Percentiles rank a stretch among this genome's conserved stretches.
phyloP scores from a whole-genome alignment of 345 rosid species.

The Lagerstroemia speciosa region DNA sequence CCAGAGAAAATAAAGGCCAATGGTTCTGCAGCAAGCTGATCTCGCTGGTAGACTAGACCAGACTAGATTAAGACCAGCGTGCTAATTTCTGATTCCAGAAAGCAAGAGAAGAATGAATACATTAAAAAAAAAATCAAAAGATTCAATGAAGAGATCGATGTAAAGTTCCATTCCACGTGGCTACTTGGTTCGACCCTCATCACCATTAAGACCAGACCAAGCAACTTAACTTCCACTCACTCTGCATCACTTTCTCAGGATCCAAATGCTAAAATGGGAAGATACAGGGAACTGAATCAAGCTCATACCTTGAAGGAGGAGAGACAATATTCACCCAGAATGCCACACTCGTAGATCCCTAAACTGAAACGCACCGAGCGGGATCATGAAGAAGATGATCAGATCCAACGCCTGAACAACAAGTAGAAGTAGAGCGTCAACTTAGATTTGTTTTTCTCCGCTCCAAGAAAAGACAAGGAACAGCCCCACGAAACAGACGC shows the following conservation, averaged over 20 bases:
- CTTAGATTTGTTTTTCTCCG: slow-evolving; percentile 13
- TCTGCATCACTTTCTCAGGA: background rate
- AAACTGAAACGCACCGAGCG: slow-evolving; percentile 12
- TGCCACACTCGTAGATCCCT: slow-evolving; percentile 10
- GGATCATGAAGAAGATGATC: slow-evolving; percentile 10
- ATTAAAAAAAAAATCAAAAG: background rate
- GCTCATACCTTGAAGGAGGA: slow-evolving; percentile 25
- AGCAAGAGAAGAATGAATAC: background rate
- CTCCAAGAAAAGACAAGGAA: slow-evolving; percentile 17
- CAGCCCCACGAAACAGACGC: slow-evolving; percentile 15
- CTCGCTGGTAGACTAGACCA: background rate
- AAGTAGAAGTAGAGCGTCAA: slow-evolving; percentile 9
- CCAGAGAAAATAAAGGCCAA: background rate
- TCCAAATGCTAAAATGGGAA: background rate
- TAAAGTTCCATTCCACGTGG: background rate
- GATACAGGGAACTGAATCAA: slow-evolving; percentile 7
- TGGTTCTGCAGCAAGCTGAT: background rate
- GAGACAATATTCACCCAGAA: slow-evolving; percentile 13
- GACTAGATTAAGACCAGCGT: background rate
- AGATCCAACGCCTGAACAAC: slow-evolving; percentile 34
- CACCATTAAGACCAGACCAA: slow-evolving; percentile 7
- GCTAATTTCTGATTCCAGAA: background rate
- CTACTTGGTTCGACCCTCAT: background rate
- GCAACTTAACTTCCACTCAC: background rate
- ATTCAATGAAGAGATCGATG: background rate